Evolutionary conservation across 2,329 filamentous ascomycete genomes (phyloP).

Genomic region (Dactylonectria macrodidyma): DNA sequence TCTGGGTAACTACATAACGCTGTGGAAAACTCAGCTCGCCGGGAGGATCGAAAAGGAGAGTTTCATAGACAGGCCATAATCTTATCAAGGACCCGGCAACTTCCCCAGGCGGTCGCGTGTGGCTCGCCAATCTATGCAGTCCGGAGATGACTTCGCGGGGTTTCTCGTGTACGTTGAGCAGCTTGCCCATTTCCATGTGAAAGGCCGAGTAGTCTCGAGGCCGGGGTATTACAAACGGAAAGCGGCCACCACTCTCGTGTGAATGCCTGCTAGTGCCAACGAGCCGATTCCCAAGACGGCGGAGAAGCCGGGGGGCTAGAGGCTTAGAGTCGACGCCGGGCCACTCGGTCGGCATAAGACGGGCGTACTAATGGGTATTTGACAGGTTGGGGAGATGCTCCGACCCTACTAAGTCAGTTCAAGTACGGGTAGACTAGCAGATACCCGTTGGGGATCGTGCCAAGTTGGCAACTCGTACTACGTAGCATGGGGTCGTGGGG

Average conservation of each 20-base stretch:
- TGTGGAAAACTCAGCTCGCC: background rate
- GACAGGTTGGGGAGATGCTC: background rate
- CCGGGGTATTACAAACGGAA: background rate
- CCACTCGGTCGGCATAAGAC: background rate
- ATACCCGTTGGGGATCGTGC: too few species aligned
- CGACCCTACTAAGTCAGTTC: too few species aligned
- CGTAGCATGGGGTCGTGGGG: background rate
- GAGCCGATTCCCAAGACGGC: background rate
- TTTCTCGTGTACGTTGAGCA: background rate
- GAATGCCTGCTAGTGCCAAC: background rate
- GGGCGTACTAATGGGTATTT: background rate
- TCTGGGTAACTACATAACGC: background rate
- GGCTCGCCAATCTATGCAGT: too few species aligned
- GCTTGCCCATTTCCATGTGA: background rate
- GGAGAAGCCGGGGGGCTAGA: background rate
- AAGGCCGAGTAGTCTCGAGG: background rate
- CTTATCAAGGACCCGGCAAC: slow-evolving; percentile 3
- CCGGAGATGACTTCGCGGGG: background rate
- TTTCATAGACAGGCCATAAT: background rate
- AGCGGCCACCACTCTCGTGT: too few species aligned
- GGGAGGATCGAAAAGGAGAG: background rate
- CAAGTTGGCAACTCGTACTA: too few species aligned
- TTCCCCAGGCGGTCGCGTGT: too few species aligned
- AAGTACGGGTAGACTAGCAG: too few species aligned
- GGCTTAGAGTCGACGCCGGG: background rate